Evolutionary conservation across 768 basidiomycete species (phyloP), one percentile per base, ranked within the genome.

Genomic region (Suillus discolor): DNA sequence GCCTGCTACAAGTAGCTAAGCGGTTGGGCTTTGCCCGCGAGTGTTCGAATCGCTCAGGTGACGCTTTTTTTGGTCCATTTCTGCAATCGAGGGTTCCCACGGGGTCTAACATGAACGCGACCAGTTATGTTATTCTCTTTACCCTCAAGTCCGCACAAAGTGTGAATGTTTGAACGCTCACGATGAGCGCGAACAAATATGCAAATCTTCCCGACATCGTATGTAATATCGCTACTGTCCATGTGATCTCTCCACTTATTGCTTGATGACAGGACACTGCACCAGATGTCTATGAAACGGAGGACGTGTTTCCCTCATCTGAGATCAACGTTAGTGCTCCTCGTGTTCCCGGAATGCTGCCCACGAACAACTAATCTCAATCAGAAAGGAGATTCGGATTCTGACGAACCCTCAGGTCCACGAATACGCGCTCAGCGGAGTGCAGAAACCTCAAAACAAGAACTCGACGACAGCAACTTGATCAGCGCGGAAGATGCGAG

Each of bases 151-250:
- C 25, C 16, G 25, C 51, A 28, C 25, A 51, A 16, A 51, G 25
- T 28, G 16, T 51, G 23, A 25, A 51, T 51, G 15, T 51, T 25
- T 51, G 34, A 34, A 36, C 23, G 25, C 25, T 41, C 39, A 68
- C 53, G 65, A 90, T 89, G 88, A 90, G 82, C 70, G 79, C 77
- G 41, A 87, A 86, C 78, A 97, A 97, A 74, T 97, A 96, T 73
- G 89, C 93, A 13, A 87, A 89, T 73, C 80, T 97, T 4, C 95
- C 95, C n/a, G 94, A 97, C 74, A 96, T 97, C 64, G 95, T 96
- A 71, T 64, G 91, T 83, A 38, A 28, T 51, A 54, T 61, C 39
- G 25, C 34, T 20, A 25, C 41, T 53, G 34, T 3, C 39, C 7
- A 7, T 28, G 16, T 25, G 34, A 8, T 25, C 18, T 20, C 23